Evolutionary conservation across 768 basidiomycete species (phyloP), one percentile per base, ranked within the genome.

Genomic region (Gautieria morchelliformis): DNA sequence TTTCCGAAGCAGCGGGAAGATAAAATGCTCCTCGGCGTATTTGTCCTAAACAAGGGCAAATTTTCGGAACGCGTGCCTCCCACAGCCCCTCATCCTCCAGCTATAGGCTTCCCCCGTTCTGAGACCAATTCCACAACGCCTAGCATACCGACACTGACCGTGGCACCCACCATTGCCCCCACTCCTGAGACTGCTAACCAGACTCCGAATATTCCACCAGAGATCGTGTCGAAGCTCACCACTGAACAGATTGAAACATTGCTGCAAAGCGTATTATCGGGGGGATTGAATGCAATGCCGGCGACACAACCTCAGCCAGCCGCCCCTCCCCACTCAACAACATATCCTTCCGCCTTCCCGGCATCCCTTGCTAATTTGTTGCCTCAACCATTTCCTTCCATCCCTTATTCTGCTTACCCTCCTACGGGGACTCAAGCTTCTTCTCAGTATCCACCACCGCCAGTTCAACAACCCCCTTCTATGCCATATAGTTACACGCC

Each of bases 41-140:
- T 89, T 81, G 78, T 95, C n/a, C 74, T 93, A 17, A 81, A 78
- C 63, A 92, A 86, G 68, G 91, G 88, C 24, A 90, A 83, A 69
- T 78, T 91, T 4, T 76, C 73, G n/a, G 70, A 64, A 5, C 66
- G 64, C 5, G 58, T 64, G 3, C 48, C 57, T n/a, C 59, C 66
- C 4, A 71, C 76, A 14, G 30, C 52, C 10, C 22, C 42, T 35
- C 37, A 46, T n/a, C 51, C 53, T 39, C 35, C n/a, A 44, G 17
- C 24, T 32, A n/a, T 24, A 44, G 20, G 20, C 42, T 7, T 44
- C 20, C 20, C 11, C n/a, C 42, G 42, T 44, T n/a, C 42, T 44
- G 42, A 44, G 9, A 19, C 19, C 8, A n/a, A 3, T 3, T 2
- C 54, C 32, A 17, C 46, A n/a, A 10, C 45, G 1, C 64, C 71